Evolutionary conservation across 768 basidiomycete genomes (phyloP), one percentile per base, ranked within the genome.

Genomic region (Paxillus rubicundulus): DNA sequence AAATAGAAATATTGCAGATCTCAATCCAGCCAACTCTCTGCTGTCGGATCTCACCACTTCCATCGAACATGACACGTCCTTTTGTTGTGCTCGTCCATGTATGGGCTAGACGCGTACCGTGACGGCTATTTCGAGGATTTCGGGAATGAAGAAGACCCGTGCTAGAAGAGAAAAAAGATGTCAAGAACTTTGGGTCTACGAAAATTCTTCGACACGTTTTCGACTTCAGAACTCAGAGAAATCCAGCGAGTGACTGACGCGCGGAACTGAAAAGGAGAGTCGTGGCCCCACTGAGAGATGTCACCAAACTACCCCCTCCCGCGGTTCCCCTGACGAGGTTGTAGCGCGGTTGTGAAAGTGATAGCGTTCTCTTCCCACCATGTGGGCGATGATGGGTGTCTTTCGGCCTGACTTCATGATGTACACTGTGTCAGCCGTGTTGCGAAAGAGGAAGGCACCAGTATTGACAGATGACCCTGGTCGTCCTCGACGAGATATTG

Each of bases 1-100:
- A 71, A 74, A 58, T 68, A 70, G 56, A 71, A 74, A 58, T 68
- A 74, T 49, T 68, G 69, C 17, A 53, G 54, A 5, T 69, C 62
- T 18, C 37, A 32, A 5, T 56, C 47, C 13, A 72, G 69, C 47
- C 54, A 45, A 18, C 61, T 76, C 8, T 52, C 66, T 13, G 37
- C 49, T 6, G 45, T 17, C 7, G 74, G 75, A 52, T 68, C 69
- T 8, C 14, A 47, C 8, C 61, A 58, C 18, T 69, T 70, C 48
- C 47, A 47, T 5, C 47, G 62, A 12, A 68, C 64, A 9, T 37
- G 66, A 39, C 65, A 67, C 49, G 56, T 68, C 6, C 54, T 62
- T 38, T 65, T 56, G 52, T 38, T 64, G 5, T 56, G 43, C 24
- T 20, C 51, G 7, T 45, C 51, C 13, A 32, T 43, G 18, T 44